Percentiles rank a stretch among this genome's conserved stretches.
These are phyloP conservation scores for Monosporozyma aquatica DNA, from an alignment of 805 yeast genomes.

Conservation along the genomic window DNA sequence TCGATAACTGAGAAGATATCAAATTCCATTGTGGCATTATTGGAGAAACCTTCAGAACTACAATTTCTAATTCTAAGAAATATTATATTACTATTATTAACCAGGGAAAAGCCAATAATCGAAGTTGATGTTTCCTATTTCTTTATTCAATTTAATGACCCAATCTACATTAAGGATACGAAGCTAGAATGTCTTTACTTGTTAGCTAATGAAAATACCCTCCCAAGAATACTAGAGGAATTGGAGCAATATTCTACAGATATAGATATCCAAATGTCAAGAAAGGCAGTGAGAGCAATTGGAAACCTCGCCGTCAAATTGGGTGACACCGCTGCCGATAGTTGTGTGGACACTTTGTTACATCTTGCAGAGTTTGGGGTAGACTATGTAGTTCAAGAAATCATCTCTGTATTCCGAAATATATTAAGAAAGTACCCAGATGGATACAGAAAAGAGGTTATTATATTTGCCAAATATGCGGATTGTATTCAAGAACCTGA, in stretches of 20 bases:
- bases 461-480: conserved; percentile 34
- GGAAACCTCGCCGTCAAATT: conserved; percentile 82
- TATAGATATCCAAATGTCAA: conserved; percentile 74
- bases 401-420: conserved; percentile 64
- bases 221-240: conserved; percentile 58
- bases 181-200: conserved; percentile 80
- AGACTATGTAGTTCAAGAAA: conserved; percentile 71
- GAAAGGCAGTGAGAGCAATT: conserved; percentile 81
- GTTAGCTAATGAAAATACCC: conserved; percentile 57
- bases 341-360: conserved; percentile 54
- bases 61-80: conserved; percentile 79
- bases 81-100: conserved; percentile 61
- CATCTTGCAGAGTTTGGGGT: conserved; percentile 56
- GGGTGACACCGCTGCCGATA: conserved; percentile 43
- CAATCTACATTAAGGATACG: conserved; percentile 80
- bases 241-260: conserved; percentile 81
- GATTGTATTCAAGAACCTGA: conserved; percentile 65
- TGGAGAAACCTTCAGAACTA: conserved; percentile 71
- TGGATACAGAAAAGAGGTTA: conserved; percentile 38
- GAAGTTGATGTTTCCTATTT: conserved; percentile 65
- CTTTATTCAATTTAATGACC: conserved; percentile 77
- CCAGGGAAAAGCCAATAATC: conserved; percentile 48
- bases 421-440: conserved; percentile 70
- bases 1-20: conserved; percentile 58
- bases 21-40: conserved; percentile 54